Evolutionary conservation across 257 asterid species (phyloP).

Genomic region (Nicotiana tabacum): DNA sequence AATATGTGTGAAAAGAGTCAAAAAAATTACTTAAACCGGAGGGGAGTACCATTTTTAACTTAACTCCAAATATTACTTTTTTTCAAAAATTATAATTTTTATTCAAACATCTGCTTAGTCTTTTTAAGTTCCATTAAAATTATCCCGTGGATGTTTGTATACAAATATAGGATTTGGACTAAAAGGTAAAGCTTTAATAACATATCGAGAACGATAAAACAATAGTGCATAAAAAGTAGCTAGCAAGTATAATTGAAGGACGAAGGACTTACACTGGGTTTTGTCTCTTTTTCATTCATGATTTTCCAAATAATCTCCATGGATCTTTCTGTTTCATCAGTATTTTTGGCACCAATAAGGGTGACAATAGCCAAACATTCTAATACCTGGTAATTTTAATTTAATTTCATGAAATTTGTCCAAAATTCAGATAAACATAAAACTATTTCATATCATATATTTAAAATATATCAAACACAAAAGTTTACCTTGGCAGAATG

Average conservation of each 20-base stretch:
- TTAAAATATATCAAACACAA: neutral
- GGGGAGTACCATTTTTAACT: no score
- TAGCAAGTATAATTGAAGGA: neutral
- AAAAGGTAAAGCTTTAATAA: no score
- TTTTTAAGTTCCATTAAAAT: no score
- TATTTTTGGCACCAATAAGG: constrained; percentile 25
- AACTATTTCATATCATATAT: neutral
- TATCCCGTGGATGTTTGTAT: no score
- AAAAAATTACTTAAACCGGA: no score
- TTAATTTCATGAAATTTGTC: neutral
- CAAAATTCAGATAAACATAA: neutral
- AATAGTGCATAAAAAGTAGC: no score
- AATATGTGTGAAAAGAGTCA: no score
- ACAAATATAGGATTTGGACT: no score
- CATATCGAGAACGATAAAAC: neutral
- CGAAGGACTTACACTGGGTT: constrained; percentile 16
- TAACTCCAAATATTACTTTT: no score
- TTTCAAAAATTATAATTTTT: no score
- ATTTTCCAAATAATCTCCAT: constrained; percentile 33
- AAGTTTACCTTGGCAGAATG: neutral
- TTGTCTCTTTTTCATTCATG: constrained; percentile 2
- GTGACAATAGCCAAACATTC: constrained; percentile 29
- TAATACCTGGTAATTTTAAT: constrained; percentile 10
- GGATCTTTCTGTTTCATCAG: constrained; percentile 27
- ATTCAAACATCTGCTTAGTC: no score